Base-by-base conservation (phyloP, 257 asterid species). In the Cynanchum wilfordii region DNA sequence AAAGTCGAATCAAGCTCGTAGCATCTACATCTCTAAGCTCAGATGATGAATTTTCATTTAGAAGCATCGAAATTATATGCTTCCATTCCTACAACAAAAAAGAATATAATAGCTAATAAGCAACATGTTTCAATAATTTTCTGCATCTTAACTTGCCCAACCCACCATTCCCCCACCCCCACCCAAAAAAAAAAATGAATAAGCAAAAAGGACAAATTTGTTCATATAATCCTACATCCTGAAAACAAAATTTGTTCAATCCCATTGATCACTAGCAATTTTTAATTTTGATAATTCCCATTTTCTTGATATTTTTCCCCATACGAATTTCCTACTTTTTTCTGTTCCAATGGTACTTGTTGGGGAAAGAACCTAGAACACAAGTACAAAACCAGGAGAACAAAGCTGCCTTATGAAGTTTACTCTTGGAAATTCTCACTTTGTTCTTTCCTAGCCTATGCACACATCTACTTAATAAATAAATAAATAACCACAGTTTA, bases 1-100 rank as follows among this genome's bases (percentile, higher is more conserved):
- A 86, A 76, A 92, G 96, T 79, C 99, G 87, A 74, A 92, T 90
- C 88, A 95, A 83, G 85, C 90, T 91, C 67, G 97, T 89, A 44
- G 99, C 89, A 80, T 92, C 99, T 75, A 63, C 85, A 62, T 92
- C 98, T 64, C 86, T 91, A 79, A 90, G 95, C 87, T 95, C 97
- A 76, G 84, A 76, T 36, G 90, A 85, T 58, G 94, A 83, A 76
- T 83, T 86, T 70, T 91, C 97, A 55, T 84, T 96, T 83, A 95
- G 82, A 67, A 95, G 97, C 97, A 95, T 92, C 65, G 73, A 85
- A 68, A 92, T 84, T 77, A 90, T 90, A 85, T 92, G 82, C 78
- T 95, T 90, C 98, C 99, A 95, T 77, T 95, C 99, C 99, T 95
- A 82, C 77, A 86, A 75, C 73, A 70, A 73, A 75, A 75, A 27